Base-by-base conservation (phyloP, 176 grass and related monocot species). In the Oryza coarctata region DNA sequence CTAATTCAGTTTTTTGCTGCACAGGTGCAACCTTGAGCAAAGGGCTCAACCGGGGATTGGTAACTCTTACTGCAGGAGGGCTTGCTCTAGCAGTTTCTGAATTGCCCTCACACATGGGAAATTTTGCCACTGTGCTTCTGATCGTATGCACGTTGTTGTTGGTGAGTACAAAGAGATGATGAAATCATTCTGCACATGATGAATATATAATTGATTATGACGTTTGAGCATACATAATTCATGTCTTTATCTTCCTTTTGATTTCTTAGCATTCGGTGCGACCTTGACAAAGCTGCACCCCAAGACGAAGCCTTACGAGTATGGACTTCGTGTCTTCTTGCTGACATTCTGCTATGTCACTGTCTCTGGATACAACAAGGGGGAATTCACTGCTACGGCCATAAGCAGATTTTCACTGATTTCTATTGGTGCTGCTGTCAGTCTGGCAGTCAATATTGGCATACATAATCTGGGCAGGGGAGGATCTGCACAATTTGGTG, bases 11-110 rank as follows among this genome's bases (percentile, higher is more conserved):
- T 73, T 67, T 7, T 83, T 58, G 57, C 14, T 22, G 78, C 39
- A 66, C 88, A 98, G 96, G 96, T 95, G 90, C 93, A 69, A 98
- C 96, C 30, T 86, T 98, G 35, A 98, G 96, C 89, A 98, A 95
- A 86, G 96, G 96, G 13, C 79, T 89, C 36, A 98, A 98, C 74
- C 79, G 96, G 20, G 93, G 88, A 76, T n/a, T 93, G 52, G 96
- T 93, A 38, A 95, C 90, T 40, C 73, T 98, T 33, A 80, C 61
- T 39, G 88, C 96, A 44, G 96, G 85, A 58, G 96, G 90, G 6
- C 91, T 98, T 88, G 87, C 96, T 85, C 91, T 95, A 27, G 88
- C 77, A 2, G 84, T 84, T 34, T 93, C 90, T 29, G 91, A 92
- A 88, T 35, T 90, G 47, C 80, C 89, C 3, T 77, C 57, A 68